phyloP scores from a whole-genome alignment of 2,329 filamentous ascomycete species.

The Ophiocordyceps camponoti-rufipedis region DNA sequence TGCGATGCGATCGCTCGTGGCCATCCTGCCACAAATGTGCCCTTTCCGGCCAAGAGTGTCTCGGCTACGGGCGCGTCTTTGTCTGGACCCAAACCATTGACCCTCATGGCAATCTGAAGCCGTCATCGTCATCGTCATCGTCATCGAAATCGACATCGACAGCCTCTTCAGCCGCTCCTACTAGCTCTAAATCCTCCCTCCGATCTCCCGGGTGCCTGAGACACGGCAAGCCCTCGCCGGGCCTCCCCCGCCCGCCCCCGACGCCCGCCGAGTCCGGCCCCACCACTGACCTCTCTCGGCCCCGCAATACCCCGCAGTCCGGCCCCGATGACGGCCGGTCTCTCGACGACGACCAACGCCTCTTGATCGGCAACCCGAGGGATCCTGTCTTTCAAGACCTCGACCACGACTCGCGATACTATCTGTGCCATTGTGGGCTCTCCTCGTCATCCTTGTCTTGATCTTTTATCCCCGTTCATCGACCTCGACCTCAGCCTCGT shows the following conservation, averaged over 20 bases:
- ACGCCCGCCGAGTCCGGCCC: not conserved
- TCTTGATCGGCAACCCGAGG: constrained; percentile 16
- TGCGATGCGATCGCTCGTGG: constrained; percentile 42
- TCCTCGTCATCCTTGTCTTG: no score
- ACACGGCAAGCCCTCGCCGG: no score
- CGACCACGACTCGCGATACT: constrained; percentile 23
- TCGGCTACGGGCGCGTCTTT: constrained; percentile 42
- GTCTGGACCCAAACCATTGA: constrained; percentile 22
- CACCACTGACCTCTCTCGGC: not conserved
- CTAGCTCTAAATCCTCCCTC: no score
- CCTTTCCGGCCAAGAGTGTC: constrained; percentile 35
- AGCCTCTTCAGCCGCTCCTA: not conserved
- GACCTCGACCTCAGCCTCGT: not conserved
- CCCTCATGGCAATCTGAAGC: constrained; percentile 25
- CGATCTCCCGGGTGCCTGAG: no score
- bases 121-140: constrained; percentile 2
- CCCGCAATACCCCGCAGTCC: no score
- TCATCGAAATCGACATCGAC: not conserved
- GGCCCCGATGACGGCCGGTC: not conserved
- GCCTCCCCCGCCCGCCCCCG: no score
- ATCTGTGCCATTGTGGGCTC: constrained; percentile 29
- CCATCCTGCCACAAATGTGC: constrained; percentile 42
- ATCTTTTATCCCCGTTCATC: not conserved
- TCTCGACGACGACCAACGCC: not conserved
- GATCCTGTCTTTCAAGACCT: constrained; percentile 39